A percentile compares a stretch with the other conserved stretches of the same genome.
These are phyloP conservation scores for Amanita pallidorosea DNA, from an alignment of 768 basidiomycete species.

Conservation along the genomic window DNA sequence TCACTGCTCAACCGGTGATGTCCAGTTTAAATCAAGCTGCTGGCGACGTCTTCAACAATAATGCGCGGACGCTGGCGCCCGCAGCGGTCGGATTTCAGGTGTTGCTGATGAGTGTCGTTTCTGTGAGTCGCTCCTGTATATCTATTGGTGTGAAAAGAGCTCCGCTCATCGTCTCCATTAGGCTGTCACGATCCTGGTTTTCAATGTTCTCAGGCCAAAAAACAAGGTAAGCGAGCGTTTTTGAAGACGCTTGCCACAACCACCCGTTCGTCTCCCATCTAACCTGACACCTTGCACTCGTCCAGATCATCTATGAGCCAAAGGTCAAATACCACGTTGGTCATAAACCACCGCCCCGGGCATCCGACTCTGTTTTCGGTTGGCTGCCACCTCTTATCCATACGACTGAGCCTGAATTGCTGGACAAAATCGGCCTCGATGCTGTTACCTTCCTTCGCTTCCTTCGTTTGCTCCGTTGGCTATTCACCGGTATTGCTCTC, in stretches of 20 bases:
- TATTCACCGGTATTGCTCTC: constrained; percentile 55
- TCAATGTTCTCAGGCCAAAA: constrained; percentile 78
- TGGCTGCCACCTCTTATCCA: constrained; percentile 85
- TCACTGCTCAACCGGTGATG: constrained; percentile 13
- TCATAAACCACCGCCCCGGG: constrained; percentile 66
- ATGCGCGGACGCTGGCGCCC: constrained; percentile 64
- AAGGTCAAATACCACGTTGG: constrained; percentile 87
- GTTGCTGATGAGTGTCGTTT: constrained; percentile 58
- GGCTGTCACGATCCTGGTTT: constrained; percentile 59
- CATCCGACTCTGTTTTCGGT: constrained; percentile 74
- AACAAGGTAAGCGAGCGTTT: constrained; percentile 53
- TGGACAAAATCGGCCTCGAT: constrained; percentile 85
- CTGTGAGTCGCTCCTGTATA: constrained; percentile 29
- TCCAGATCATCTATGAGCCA: constrained; percentile 81
- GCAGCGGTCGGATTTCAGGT: constrained; percentile 74
- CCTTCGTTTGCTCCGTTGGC: constrained; percentile 68
- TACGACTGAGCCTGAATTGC: constrained; percentile 80
- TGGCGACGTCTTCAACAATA: constrained; percentile 27
- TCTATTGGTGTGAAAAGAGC: not conserved
- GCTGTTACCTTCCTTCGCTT: constrained; percentile 91
- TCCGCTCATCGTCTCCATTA: constrained; percentile 15
- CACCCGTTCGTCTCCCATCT: not conserved
- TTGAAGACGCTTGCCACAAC: not conserved
- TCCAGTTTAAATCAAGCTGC: constrained; percentile 25
- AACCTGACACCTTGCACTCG: not conserved